A percentile compares a stretch with the other conserved stretches of the same genome.
Evolutionary conservation across 805 yeast species (phyloP).

Genomic region (Yarrowia divulgata): DNA sequence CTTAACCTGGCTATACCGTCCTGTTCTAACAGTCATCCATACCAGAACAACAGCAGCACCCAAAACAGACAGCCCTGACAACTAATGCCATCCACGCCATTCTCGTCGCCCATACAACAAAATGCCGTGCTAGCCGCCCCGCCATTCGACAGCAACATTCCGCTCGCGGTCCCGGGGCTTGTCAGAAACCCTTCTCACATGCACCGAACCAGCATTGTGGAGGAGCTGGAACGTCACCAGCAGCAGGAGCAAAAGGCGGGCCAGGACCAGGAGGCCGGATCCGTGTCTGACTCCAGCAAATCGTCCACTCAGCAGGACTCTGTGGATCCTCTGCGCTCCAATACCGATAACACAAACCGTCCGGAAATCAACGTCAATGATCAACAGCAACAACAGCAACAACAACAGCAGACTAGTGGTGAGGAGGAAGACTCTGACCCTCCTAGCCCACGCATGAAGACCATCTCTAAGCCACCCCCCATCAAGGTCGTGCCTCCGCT

Average conservation of each 20-base stretch:
- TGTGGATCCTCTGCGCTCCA: background rate
- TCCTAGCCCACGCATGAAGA: constrained; percentile 35
- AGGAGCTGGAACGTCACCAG: constrained; percentile 36
- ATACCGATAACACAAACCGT: background rate
- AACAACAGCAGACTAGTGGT: too few relatives aligned
- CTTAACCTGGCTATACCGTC: constrained; percentile 1
- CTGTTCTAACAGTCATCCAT: background rate
- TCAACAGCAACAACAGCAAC: background rate
- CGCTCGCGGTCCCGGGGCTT: constrained; percentile 35
- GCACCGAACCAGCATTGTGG: constrained; percentile 32
- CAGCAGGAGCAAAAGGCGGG: constrained; percentile 13
- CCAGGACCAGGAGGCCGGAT: background rate
- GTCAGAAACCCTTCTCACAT: constrained; percentile 22
- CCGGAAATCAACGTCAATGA: constrained; percentile 1
- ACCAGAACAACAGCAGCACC: background rate
- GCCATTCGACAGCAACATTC: constrained; percentile 23
- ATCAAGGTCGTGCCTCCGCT: constrained; percentile 76
- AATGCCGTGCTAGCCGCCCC: constrained; percentile 39
- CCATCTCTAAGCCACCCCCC: constrained; percentile 42
- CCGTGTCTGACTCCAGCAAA: background rate
- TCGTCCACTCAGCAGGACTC: background rate
- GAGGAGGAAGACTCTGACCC: background rate
- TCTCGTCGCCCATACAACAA: constrained; percentile 34
- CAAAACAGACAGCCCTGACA: background rate
- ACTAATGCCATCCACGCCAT: constrained; percentile 37